phyloP scores from a whole-genome alignment of 352 stramenopile species.

The Blastocystis sp. region DNA sequence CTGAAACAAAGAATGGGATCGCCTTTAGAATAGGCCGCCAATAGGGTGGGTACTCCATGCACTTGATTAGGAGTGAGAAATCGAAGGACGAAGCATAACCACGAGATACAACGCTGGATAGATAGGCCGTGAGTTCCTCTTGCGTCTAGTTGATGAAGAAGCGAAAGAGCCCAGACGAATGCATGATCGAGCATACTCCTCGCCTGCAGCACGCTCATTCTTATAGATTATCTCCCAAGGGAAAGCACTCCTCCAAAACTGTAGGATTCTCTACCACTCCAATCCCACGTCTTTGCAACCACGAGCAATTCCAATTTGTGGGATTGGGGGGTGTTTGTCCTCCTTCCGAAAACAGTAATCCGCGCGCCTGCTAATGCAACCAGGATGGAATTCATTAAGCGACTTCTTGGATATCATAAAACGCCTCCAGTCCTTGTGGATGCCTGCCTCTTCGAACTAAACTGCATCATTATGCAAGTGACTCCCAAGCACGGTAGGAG shows the following conservation, averaged over 20 bases:
- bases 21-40: not conserved
- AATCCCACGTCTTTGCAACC: too few species aligned
- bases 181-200: not conserved
- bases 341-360: not conserved
- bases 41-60: not conserved
- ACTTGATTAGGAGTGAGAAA: not conserved
- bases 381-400: constrained; percentile 59
- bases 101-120: not conserved
- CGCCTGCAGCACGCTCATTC: too few species aligned
- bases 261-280: too few species aligned
- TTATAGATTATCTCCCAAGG: too few species aligned
- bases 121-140: not conserved
- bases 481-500: constrained; percentile 54
- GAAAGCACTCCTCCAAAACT: too few species aligned
- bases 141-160: not conserved
- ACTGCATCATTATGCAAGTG: constrained; percentile 56
- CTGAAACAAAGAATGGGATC: not conserved
- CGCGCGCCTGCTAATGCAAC: not conserved
- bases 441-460: constrained; percentile 55
- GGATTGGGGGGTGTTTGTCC: too few species aligned
- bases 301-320: too few species aligned
- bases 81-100: not conserved
- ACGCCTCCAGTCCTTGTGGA: constrained; percentile 58
- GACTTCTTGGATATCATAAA: constrained; percentile 57
- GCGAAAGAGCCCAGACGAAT: not conserved